Base-by-base conservation (phyloP, 2,329 filamentous ascomycete genomes). In the Phaeosphaeriaceae sp. region DNA sequence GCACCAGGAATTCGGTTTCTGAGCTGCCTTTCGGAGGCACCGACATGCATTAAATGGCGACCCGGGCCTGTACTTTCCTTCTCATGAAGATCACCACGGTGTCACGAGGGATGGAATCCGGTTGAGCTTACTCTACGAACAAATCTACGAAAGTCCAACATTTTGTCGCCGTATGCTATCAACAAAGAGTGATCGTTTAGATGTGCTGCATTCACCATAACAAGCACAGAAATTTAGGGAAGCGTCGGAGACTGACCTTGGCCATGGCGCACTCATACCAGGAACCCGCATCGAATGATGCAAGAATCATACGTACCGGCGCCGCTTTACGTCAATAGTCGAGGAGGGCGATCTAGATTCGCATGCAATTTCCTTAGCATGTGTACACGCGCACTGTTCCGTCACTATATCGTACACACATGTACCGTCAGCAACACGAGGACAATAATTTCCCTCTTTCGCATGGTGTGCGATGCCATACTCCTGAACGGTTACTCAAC, bases 91-190 rank as follows among this genome's bases (percentile, higher is more conserved):
- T 62, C 58, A 57, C 61, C 57, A 70, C 63, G 68, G 71, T 67
- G 66, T 71, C 68, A 75, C 66, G 72, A 76, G 72, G 65, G 62
- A 69, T 70, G 66, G 66, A 63, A 67, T 60, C 60, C 52, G 67
- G 61, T 63, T 66, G 60, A 65, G 67, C 65, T 61, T 66, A 60
- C 65, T 69, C 69, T 67, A 69, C 65, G 64, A 73, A 65, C 62
- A 69, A 73, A 68, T 70, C 66, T 65, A 71, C 60, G 64, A 68
- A 67, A 58, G 53, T 60, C 62, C 54, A 54, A 53, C 57, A 54
- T 33, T 54, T 42, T 53, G 21, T n/a, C 21, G 27, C 20, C 20
- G 5, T 20, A 25, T 40, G 48, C 25, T 33, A 20, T n/a, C 15
- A 19, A 20, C 22, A 21, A 40, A 40, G n/a, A 13, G 36, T 40